phyloP scores from a whole-genome alignment of 768 basidiomycete genomes.

The Boletus reticulatus region DNA sequence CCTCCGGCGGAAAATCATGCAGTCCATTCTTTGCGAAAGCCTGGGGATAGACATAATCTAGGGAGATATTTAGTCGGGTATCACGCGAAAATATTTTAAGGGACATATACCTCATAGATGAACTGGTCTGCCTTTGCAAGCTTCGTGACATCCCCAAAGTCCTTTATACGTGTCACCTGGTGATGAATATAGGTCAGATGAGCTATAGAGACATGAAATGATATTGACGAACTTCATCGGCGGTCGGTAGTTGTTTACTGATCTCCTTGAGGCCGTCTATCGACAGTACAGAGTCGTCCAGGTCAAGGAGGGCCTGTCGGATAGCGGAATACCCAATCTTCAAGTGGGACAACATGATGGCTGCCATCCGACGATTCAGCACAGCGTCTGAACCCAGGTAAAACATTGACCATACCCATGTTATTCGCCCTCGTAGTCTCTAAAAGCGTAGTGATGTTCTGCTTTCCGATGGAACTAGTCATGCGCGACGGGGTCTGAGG shows the following conservation, averaged over 20 bases:
- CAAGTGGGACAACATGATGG: slow-evolving; percentile 81
- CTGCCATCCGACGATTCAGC: slow-evolving; percentile 36
- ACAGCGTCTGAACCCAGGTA: not conserved
- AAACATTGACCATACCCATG: slow-evolving; percentile 49
- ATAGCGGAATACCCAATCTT: slow-evolving; percentile 65
- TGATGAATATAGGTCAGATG: not conserved
- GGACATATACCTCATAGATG: slow-evolving; percentile 60
- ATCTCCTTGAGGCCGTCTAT: slow-evolving; percentile 78
- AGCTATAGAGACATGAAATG: not conserved
- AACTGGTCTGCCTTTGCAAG: slow-evolving; percentile 85
- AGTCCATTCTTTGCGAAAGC: slow-evolving; percentile 67
- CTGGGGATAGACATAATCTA: slow-evolving; percentile 81
- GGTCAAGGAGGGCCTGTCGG: slow-evolving; percentile 62
- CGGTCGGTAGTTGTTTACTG: slow-evolving; percentile 71
- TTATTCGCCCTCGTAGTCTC: slow-evolving; percentile 85
- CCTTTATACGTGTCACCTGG: slow-evolving; percentile 62
- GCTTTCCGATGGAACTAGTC: slow-evolving; percentile 46
- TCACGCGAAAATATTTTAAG: not conserved
- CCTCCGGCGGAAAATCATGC: slow-evolving; percentile 82
- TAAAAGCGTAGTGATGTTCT: slow-evolving; percentile 66
- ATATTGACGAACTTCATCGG: slow-evolving; percentile 61
- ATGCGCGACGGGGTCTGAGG: slow-evolving; percentile 42
- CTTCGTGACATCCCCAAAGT: slow-evolving; percentile 68
- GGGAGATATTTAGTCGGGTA: slow-evolving; percentile 2
- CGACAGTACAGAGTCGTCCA: slow-evolving; percentile 67